Conservation (phyloP, 1,284 basidiomycete species). For the Singerocomus rubriflavus region DNA sequence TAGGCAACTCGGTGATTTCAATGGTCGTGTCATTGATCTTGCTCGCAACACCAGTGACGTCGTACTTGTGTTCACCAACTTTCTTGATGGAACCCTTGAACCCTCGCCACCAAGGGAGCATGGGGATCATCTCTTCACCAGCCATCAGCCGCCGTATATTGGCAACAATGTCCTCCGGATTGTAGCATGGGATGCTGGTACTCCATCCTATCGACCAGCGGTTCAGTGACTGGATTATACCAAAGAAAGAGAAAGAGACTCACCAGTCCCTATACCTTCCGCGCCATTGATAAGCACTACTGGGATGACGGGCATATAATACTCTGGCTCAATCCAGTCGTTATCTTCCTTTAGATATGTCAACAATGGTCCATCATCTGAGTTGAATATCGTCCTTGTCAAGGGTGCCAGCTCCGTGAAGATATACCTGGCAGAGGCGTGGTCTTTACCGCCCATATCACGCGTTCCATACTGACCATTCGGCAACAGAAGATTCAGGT, state of each 20-base stretch:
- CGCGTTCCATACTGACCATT: constrained; percentile 98
- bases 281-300: constrained; percentile 92
- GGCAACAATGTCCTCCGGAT: constrained; percentile 86
- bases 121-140: constrained; percentile 79
- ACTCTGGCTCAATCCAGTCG: constrained; percentile 88
- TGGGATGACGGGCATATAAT: constrained; percentile 90
- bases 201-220: constrained; percentile 77
- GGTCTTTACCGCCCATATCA: constrained; percentile 88
- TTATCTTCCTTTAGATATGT: constrained; percentile 89
- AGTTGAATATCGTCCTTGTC: constrained; percentile 79
- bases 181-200: constrained; percentile 91
- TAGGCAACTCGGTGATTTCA: constrained; percentile 94
- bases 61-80: constrained; percentile 83
- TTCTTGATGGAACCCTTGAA: constrained; percentile 89
- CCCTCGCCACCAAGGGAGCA: constrained; percentile 98
- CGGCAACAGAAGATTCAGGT: constrained; percentile 87
- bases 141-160: constrained; percentile 89
- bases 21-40: constrained; percentile 87
- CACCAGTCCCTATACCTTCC: constrained; percentile 97
- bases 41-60: constrained; percentile 71
- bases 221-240: constrained; percentile 5
- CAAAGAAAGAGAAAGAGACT: constrained; percentile 18
- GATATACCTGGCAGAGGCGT: constrained; percentile 96
- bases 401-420: constrained; percentile 83
- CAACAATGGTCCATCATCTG: constrained; percentile 83